Evolutionary conservation across 495 filamentous ascomycete species (phyloP), one percentile per base, ranked within the genome.

Genomic region (Filosporella fistucella): DNA sequence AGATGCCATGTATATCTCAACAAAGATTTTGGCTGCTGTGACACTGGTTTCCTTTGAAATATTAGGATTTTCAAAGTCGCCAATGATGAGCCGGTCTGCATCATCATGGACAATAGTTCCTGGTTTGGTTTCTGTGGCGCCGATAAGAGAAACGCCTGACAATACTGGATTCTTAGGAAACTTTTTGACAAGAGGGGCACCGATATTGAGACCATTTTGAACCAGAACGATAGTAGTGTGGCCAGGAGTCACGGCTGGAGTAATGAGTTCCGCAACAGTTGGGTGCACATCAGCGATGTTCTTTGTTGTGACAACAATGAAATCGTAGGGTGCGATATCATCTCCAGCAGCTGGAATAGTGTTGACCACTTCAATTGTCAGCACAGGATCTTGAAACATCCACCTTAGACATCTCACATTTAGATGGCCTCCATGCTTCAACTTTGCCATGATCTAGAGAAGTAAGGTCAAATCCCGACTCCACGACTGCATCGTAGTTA

Each of bases 141-240:
- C 69, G 39, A 75, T 76, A n/a, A 74, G 61, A 12, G 63, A 66
- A 16, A 85, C 68, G 4, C 76, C 73, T 2, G 70, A 75, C 4
- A 84, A 59, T 22, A 78, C 52, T 2, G 69, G 59, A 43, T 76
- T 84, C 0, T 47, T 14, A 0, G 79, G 78, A 52, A 78, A 83
- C 0, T 60, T 57, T 2, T 50, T 42, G 25, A 75, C 49, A 12
- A 83, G 51, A 0, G 78, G 81, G 3, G 65, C 66, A 53, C 84
- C 80, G 52, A 85, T 82, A 52, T 78, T 77, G 11, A 85, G 64
- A 1, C 80, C 81, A 51, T 84, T 85, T 56, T 85, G 81, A 24
- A 78, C 64, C 1, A 85, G 67, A 0, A 80, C 64, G 33, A 84
- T 75, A 4, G 63, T 61, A 1, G 80, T 75, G 25, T 72, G 57